Evolutionary conservation across 352 stramenopile genomes (phyloP).

Genomic region (Phytophthora crassamura): DNA sequence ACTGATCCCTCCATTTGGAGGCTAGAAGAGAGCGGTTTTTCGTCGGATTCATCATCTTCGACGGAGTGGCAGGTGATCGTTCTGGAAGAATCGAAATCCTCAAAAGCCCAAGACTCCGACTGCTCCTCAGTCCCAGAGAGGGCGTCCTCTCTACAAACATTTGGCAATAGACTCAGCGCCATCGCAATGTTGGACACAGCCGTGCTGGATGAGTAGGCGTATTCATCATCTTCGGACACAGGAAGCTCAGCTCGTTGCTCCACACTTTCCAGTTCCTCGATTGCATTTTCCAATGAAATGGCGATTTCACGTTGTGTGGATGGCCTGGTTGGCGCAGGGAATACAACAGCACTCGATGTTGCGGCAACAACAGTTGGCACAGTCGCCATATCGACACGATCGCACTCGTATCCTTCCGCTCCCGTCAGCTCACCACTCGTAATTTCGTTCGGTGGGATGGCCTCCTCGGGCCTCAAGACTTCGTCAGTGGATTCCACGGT

Average conservation of each 20-base stretch:
- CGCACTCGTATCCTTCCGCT: neutral
- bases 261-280: constrained; percentile 7
- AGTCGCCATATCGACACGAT: neutral
- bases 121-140: constrained; percentile 5
- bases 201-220: constrained; percentile 31
- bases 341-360: neutral
- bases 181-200: constrained; percentile 34
- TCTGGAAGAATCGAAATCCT: constrained; percentile 2
- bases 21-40: neutral
- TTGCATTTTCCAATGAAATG: constrained; percentile 3
- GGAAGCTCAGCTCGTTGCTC: constrained; percentile 3
- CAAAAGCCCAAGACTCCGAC: neutral
- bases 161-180: constrained; percentile 38
- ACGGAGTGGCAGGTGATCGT: constrained; percentile 15
- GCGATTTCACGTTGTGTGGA: constrained; percentile 3
- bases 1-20: neutral
- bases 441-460: constrained; percentile 5
- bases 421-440: neutral
- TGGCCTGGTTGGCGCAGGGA: neutral
- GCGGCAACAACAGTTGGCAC: neutral
- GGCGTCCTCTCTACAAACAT: constrained; percentile 13
- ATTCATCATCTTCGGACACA: constrained; percentile 30
- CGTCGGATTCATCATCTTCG: constrained; percentile 1
- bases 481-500: constrained; percentile 9
- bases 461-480: constrained; percentile 4